A percentile compares a stretch with the other conserved stretches of the same genome.
These are phyloP conservation scores for Pythium guiyangense DNA, from an alignment of 352 stramenopile species.

Conservation along the genomic window DNA sequence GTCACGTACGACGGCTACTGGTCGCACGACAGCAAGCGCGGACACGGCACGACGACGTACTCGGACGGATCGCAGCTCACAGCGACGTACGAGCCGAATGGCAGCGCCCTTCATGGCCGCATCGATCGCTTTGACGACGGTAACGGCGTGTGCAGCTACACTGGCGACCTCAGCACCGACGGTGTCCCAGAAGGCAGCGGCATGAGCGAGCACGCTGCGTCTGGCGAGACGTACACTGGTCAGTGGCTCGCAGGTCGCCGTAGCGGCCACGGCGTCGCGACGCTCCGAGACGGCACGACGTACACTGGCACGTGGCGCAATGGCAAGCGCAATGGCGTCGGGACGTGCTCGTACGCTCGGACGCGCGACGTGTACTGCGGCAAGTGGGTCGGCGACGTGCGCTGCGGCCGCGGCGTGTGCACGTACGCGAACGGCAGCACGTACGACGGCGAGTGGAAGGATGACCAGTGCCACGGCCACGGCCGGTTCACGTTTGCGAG, in stretches of 20 bases:
- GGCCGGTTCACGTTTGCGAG: conserved; percentile 66
- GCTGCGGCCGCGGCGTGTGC: conserved; percentile 55
- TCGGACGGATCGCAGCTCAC: conserved; percentile 41
- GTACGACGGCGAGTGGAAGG: conserved; percentile 82
- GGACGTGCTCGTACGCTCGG: conserved; percentile 46
- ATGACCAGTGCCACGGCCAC: conserved; percentile 74
- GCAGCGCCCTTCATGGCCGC: conserved; percentile 12
- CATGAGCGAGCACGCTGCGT: conserved; percentile 28
- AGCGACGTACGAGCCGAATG: conserved; percentile 29
- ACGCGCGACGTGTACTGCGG: conserved; percentile 69
- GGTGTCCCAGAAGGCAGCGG: conserved; percentile 55
- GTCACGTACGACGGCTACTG: conserved; percentile 77
- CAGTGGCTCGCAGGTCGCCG: conserved; percentile 42
- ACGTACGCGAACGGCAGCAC: conserved; percentile 54
- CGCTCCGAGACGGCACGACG: conserved; percentile 67
- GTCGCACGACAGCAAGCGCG: conserved; percentile 45
- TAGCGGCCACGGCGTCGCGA: conserved; percentile 44
- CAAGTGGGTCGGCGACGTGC: conserved; percentile 81
- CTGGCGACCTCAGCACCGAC: conserved; percentile 25
- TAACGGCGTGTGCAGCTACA: conserved; percentile 47
- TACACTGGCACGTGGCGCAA: conserved; percentile 84
- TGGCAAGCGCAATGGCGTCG: conserved; percentile 82
- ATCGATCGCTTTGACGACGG: conserved; percentile 53
- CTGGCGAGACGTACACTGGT: conserved; percentile 49
- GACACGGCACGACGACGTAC: conserved; percentile 56